A percentile compares a stretch with the other conserved stretches of the same genome.
Conservation (phyloP, 1,139 yeast genomes). For the Candida sp. region DNA sequence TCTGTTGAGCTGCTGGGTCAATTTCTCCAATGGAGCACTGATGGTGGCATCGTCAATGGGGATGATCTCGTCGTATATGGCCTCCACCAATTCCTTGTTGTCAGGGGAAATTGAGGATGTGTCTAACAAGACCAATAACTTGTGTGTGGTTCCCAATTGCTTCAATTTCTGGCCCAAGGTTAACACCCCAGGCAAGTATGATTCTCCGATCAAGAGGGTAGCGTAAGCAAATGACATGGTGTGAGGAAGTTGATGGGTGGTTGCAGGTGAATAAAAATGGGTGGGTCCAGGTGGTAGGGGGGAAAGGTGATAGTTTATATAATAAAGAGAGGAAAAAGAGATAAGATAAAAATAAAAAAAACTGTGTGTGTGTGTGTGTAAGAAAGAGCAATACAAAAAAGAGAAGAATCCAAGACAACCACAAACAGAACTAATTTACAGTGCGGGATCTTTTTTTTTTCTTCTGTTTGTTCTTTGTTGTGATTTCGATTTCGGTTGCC, state of each 20-base stretch:
- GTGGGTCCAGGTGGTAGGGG: no score
- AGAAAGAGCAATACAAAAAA: background rate
- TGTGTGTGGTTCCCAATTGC: slow-evolving; percentile 21
- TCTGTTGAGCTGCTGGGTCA: slow-evolving; percentile 25
- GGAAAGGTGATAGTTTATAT: background rate
- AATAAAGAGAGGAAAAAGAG: background rate
- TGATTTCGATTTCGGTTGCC: background rate
- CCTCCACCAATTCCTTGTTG: slow-evolving; percentile 20
- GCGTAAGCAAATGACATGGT: slow-evolving; percentile 28
- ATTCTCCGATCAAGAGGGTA: slow-evolving; percentile 32
- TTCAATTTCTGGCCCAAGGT: slow-evolving; percentile 28
- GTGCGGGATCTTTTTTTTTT: background rate
- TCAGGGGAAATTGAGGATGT: slow-evolving; percentile 19
- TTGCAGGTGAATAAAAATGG: background rate
- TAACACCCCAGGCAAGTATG: slow-evolving; percentile 36
- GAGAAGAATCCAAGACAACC: background rate
- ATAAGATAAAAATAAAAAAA: no score
- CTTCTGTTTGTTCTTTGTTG: background rate
- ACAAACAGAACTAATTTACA: background rate
- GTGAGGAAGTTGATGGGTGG: background rate
- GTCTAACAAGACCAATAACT: slow-evolving; percentile 27
- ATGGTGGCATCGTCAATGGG: slow-evolving; percentile 25
- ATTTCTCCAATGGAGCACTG: slow-evolving; percentile 23
- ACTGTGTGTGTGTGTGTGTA: background rate
- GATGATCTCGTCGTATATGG: slow-evolving; percentile 28